phyloP scores from a whole-genome alignment of 345 rosid species.

The Gossypium australe region DNA sequence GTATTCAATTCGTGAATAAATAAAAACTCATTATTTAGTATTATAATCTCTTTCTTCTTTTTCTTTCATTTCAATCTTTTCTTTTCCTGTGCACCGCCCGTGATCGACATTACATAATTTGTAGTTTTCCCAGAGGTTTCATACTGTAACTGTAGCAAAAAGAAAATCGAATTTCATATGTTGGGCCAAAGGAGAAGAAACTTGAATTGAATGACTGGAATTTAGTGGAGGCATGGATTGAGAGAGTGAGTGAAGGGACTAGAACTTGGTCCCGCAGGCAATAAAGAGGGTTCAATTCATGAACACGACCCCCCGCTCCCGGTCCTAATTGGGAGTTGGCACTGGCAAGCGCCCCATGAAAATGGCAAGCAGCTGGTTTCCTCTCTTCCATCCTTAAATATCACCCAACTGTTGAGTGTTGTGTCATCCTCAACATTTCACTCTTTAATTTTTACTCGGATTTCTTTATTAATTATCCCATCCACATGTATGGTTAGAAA shows the following conservation, averaged over 20 bases:
- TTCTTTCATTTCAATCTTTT: background rate
- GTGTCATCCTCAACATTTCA: background rate
- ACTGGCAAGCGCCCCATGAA: slow-evolving; percentile 18
- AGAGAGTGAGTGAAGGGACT: slow-evolving; percentile 14
- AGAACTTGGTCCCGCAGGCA: slow-evolving; percentile 34
- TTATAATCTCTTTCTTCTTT: background rate
- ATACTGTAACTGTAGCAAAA: slow-evolving; percentile 6
- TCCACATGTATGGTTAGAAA: background rate
- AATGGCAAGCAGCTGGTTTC: slow-evolving; percentile 13
- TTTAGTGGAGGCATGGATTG: slow-evolving; percentile 17
- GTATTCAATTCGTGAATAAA: slow-evolving; percentile 31
- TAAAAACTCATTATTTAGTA: slow-evolving; percentile 12
- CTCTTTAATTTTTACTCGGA: background rate
- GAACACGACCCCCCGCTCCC: background rate
- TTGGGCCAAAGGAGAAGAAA: background rate
- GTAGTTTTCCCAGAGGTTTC: slow-evolving; percentile 50
- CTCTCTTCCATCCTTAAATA: background rate
- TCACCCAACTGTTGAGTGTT: background rate
- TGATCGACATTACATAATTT: slow-evolving; percentile 41
- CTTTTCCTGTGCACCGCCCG: slow-evolving; percentile 23
- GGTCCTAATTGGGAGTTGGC: background rate
- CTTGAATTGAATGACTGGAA: slow-evolving; percentile 13
- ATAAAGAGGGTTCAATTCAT: slow-evolving; percentile 15
- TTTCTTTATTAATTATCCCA: background rate
- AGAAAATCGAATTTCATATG: background rate